phyloP scores from a whole-genome alignment of 345 rosid species.

The Citrus australasica region DNA sequence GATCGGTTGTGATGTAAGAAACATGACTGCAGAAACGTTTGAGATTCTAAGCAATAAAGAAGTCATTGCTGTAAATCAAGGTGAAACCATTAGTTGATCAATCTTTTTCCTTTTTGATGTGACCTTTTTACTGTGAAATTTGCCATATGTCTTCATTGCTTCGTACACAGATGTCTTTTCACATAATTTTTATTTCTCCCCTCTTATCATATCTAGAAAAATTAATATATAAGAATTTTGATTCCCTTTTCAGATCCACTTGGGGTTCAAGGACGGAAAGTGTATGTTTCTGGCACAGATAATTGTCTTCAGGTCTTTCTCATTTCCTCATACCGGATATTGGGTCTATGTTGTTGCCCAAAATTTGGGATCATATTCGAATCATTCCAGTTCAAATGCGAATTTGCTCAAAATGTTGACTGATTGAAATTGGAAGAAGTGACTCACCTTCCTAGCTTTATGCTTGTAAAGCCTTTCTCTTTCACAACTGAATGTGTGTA shows the following conservation, averaged over 20 bases:
- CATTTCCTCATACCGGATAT: conserved; percentile 3
- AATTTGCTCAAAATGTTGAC: neutral
- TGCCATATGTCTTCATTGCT: neutral
- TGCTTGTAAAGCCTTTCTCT: neutral
- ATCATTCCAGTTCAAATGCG: neutral
- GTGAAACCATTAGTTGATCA: conserved; percentile 30
- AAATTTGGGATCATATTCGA: neutral
- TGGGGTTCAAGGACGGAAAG: conserved; percentile 97
- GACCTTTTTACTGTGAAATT: neutral
- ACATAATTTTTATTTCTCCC: too few species aligned
- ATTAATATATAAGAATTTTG: conserved; percentile 11
- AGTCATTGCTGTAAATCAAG: conserved; percentile 92
- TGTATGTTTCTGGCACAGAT: conserved; percentile 47
- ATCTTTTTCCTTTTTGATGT: neutral
- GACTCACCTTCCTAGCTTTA: neutral
- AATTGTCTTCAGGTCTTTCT: conserved; percentile 65
- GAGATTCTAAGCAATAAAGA: conserved; percentile 83
- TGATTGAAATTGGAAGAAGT: neutral
- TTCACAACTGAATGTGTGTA: neutral
- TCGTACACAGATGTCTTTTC: conserved; percentile 1
- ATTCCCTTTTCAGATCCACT: conserved; percentile 64
- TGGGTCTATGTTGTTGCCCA: neutral
- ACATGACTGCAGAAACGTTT: conserved; percentile 70
- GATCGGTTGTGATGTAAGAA: conserved; percentile 91
- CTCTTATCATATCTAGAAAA: neutral